Base-by-base conservation (phyloP, 768 basidiomycete species). In the Tylopilus vinaceipallidus region DNA sequence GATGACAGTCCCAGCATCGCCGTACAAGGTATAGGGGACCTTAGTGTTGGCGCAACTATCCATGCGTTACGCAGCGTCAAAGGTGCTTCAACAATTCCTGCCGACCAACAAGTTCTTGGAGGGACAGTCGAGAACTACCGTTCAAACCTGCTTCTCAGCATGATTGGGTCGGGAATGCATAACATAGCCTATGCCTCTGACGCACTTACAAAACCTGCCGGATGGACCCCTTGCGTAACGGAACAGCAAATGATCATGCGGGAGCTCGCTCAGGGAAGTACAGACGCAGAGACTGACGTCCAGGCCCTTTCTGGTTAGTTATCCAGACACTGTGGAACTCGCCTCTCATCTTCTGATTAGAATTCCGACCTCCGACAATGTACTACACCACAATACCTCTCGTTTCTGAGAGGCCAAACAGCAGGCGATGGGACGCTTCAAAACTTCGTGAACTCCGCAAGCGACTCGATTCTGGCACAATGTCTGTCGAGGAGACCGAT, bases 221-320 rank as follows among this genome's bases (percentile, higher is more conserved):
- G 82, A n/a, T 86, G 83, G 81, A 69, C 76, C 26, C 78, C 83
- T 9, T 81, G 83, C 6, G 83, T 95, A 47, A 94, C 91, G 3
- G 95, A 98, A 69, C 91, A 94, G 65, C 95, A 98, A 70, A 91
- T 97, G 88, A 87, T 99, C 55, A 88, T 98, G 88, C 83, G 85
- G 62, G 93, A 98, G 67, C 77, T 99, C 17, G 86, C 88, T 61
- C 82, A 75, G 23, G 87, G 93, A 32, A 78, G 80, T 50, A 66
- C 73, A 2, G 89, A 94, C 53, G 84, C 89, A 6, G 94, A 95
- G 61, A 77, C 77, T 32, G 93, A 98, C 61, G 82, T 98, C 45
- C 83, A 83, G 59, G 82, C 88, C 23, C 82, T 98, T 52, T 81
- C 91, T 48, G 91, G 95, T 95, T 57, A 61, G 86, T 75, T 41